Evolutionary conservation across 1,284 basidiomycete species (phyloP).

Genomic region (Polyporus tsugae): DNA sequence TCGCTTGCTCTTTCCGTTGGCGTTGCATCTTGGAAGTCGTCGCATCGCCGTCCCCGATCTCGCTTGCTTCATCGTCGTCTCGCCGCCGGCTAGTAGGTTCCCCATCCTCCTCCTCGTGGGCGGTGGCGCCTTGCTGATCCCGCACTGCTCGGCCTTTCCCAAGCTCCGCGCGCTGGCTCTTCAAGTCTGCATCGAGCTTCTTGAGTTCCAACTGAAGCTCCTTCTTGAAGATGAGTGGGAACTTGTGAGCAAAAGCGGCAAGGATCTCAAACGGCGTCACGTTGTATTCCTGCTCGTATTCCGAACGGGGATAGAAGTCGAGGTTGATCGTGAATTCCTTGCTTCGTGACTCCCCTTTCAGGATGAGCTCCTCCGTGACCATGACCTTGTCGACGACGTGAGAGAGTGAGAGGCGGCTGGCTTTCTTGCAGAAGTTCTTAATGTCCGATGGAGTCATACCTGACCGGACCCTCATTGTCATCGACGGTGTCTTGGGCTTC

Average conservation of each 20-base stretch:
- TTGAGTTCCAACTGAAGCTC: constrained; percentile 91
- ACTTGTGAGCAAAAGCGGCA: constrained; percentile 75
- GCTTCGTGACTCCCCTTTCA: constrained; percentile 74
- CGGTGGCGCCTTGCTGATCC: constrained; percentile 52
- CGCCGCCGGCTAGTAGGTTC: constrained; percentile 66
- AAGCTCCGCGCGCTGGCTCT: constrained; percentile 81
- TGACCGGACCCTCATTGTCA: constrained; percentile 83
- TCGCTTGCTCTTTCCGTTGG: constrained; percentile 57
- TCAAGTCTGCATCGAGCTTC: constrained; percentile 84
- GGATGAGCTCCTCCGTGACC: constrained; percentile 83
- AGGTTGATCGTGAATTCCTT: constrained; percentile 89
- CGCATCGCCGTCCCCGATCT: constrained; percentile 45
- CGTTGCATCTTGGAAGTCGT: constrained; percentile 54
- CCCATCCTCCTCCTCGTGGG: constrained; percentile 62
- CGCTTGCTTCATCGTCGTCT: constrained; percentile 50
- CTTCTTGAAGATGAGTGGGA: constrained; percentile 87
- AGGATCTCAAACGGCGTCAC: constrained; percentile 82
- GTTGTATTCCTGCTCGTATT: constrained; percentile 90
- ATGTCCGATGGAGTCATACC: constrained; percentile 66
- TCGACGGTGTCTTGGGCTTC: constrained; percentile 98
- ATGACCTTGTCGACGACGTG: constrained; percentile 89
- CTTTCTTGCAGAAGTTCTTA: constrained; percentile 89
- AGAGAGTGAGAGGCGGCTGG: constrained; percentile 87
- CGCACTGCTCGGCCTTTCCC: constrained; percentile 77
- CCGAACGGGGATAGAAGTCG: constrained; percentile 86